Evolutionary conservation across 148 eudicot species (phyloP).

Genomic region (Vaccinium macrocarpon): DNA sequence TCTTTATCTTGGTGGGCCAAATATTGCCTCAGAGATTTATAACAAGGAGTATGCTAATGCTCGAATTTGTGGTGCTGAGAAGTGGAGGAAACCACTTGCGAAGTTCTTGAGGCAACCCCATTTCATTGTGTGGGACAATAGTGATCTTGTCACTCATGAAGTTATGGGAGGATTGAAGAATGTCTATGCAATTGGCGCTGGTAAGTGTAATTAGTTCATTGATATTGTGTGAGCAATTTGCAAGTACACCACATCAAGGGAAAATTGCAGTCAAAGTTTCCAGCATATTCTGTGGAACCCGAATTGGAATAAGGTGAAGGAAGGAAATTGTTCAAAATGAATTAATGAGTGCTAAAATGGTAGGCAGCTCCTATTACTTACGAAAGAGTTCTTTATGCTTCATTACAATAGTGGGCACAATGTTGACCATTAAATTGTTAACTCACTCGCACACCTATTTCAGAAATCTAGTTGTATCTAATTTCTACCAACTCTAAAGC

Average conservation of each 20-base stretch:
- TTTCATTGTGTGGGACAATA: constrained; percentile 96
- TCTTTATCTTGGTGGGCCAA: constrained; percentile 94
- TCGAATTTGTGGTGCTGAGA: constrained; percentile 84
- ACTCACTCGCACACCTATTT: background rate
- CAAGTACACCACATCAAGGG: background rate
- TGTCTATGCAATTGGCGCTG: constrained; percentile 87
- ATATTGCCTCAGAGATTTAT: constrained; percentile 92
- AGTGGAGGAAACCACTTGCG: constrained; percentile 86
- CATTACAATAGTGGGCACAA: background rate
- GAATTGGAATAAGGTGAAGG: background rate
- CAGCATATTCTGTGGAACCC: background rate
- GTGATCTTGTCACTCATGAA: constrained; percentile 96
- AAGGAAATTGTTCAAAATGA: background rate
- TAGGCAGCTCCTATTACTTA: background rate
- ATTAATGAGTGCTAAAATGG: background rate
- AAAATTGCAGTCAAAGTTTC: background rate
- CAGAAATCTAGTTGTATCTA: background rate
- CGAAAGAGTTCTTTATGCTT: background rate
- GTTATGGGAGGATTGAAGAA: constrained; percentile 98
- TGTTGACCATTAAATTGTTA: background rate
- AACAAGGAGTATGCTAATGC: constrained; percentile 97
- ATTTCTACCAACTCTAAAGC: background rate
- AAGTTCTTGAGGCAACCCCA: constrained; percentile 89
- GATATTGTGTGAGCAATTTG: background rate
- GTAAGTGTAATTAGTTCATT: constrained; percentile 29